Evolutionary conservation across 768 basidiomycete species (phyloP).

Genomic region (Infundibulicybe gibba): DNA sequence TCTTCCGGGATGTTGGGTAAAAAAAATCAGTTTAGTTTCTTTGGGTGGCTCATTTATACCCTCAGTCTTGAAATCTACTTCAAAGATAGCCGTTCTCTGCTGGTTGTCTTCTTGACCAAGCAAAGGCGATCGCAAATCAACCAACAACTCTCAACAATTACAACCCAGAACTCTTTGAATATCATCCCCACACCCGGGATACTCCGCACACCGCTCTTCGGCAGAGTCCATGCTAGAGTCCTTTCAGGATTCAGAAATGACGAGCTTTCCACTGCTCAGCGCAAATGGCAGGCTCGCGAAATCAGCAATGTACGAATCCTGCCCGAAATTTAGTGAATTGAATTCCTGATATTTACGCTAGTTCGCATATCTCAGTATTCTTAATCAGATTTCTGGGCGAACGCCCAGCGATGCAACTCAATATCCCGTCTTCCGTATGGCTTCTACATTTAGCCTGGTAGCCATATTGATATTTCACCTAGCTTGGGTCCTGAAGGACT

Average conservation of each 20-base stretch:
- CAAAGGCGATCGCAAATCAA: conserved; percentile 59
- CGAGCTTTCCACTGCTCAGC: conserved; percentile 67
- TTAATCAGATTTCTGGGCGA: conserved; percentile 90
- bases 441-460: background rate
- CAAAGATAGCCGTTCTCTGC: conserved; percentile 83
- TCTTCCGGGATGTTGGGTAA: conserved; percentile 91
- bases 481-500: conserved; percentile 92
- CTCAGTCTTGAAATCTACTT: conserved; percentile 87
- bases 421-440: conserved; percentile 86
- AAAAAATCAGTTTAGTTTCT: conserved; percentile 32
- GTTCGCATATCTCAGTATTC: conserved; percentile 86
- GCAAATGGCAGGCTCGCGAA: conserved; percentile 85
- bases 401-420: conserved; percentile 95
- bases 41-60: background rate
- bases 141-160: conserved; percentile 45
- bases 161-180: conserved; percentile 37
- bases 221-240: conserved; percentile 47
- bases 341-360: conserved; percentile 21
- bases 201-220: conserved; percentile 53
- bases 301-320: conserved; percentile 75
- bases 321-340: background rate
- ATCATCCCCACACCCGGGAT: conserved; percentile 45
- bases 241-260: conserved; percentile 49
- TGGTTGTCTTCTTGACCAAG: conserved; percentile 78
- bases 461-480: conserved; percentile 1